phyloP scores from a whole-genome alignment of 1,284 basidiomycete genomes.

The Cronartium quercuum region DNA sequence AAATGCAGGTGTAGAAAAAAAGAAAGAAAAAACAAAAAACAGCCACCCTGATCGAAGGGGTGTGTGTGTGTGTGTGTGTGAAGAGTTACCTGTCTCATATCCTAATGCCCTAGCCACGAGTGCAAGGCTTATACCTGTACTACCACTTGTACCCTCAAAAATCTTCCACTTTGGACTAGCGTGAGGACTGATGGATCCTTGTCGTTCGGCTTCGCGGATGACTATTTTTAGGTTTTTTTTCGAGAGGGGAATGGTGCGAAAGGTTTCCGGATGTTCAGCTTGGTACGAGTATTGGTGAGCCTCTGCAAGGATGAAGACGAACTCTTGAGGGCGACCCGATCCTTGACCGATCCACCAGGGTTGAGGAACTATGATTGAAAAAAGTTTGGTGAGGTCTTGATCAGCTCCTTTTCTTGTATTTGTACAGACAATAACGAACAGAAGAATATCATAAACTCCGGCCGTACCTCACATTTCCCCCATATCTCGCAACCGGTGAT shows the following conservation, averaged over 20 bases:
- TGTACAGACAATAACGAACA: slow-evolving; percentile 45
- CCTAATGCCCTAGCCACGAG: slow-evolving; percentile 76
- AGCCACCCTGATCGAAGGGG: slow-evolving; percentile 1
- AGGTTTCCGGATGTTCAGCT: not conserved
- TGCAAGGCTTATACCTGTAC: slow-evolving; percentile 93
- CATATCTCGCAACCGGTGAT: slow-evolving; percentile 87
- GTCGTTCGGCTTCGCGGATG: slow-evolving; percentile 83
- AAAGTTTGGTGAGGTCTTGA: slow-evolving; percentile 1
- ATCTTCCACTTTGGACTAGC: slow-evolving; percentile 72
- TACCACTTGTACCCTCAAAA: slow-evolving; percentile 96
- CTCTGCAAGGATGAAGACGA: too few species aligned
- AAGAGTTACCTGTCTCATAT: slow-evolving; percentile 53
- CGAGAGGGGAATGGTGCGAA: not conserved
- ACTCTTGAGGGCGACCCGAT: slow-evolving; percentile 88
- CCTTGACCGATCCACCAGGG: slow-evolving; percentile 95
- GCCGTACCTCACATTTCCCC: slow-evolving; percentile 46
- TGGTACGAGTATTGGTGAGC: slow-evolving; percentile 5
- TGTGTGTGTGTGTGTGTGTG: slow-evolving; percentile 58
- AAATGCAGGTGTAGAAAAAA: not conserved
- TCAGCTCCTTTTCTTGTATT: slow-evolving; percentile 57
- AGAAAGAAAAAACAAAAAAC: not conserved
- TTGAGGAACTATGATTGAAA: slow-evolving; percentile 67
- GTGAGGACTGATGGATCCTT: slow-evolving; percentile 73
- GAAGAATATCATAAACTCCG: not conserved
- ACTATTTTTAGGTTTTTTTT: slow-evolving; percentile 54